Base-by-base conservation (phyloP, 1,284 basidiomycete species). In the Laetiporus sulphureus region DNA sequence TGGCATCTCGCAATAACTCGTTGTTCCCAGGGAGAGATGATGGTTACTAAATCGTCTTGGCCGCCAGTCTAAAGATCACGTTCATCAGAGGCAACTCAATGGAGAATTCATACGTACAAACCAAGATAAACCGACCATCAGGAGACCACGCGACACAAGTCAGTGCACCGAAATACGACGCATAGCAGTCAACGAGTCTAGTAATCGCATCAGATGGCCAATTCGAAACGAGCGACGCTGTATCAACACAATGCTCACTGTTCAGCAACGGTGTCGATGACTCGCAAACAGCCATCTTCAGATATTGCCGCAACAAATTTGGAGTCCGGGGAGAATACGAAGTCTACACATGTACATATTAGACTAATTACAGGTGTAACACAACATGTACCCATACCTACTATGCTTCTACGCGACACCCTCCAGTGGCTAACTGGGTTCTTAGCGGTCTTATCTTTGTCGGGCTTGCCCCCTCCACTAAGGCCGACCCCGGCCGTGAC, bases 1-100 rank as follows among this genome's bases (percentile, higher is more conserved):
- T 97, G 93, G 66, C 94, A 97, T 37, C 94, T 76, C 3, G 95
- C 95, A n/a, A 99, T 80, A 11, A 98, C 81, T 7, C 91, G 78
- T 55, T 89, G 84, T 58, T 96, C 93, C 73, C 84, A 86, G 1
- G 91, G 89, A 0, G 92, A 91, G 59, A 91, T 90, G 47, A 96
- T 87, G 1, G 93, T 95, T 36, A 97, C 71, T 10, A 99, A 73
- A 57, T 99, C 95, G 59, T 99, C 95, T 69, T 98, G 82, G 0
- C 87, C 86, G n/a, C 86, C 87, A 0, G 82, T 81, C 79, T 83
- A 48, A 8, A 13, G 34, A 37, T n/a, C n/a, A 29, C 24, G 21
- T 5, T 7, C 10, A 23, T 2, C 29, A 12, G 20, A 32, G 16
- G 12, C 13, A 10, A 20, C 33, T 16, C 18, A 29, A 16, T 18